Percentiles rank a stretch among this genome's conserved stretches.
phyloP scores from a whole-genome alignment of 345 rosid genomes.

The Eucalyptus cloeziana region DNA sequence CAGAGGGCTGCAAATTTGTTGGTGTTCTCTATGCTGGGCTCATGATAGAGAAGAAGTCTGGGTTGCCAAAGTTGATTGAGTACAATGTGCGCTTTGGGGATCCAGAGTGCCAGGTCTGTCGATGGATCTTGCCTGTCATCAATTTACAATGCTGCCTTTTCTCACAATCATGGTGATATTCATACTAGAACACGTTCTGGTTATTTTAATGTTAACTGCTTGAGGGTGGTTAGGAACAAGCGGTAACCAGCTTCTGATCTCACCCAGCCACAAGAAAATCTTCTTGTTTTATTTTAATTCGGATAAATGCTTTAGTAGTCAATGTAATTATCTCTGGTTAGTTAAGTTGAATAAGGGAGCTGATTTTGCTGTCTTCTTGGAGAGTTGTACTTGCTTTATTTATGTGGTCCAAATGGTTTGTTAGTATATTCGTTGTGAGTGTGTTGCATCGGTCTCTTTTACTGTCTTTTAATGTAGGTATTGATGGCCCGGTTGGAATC shows the following conservation, averaged over 20 bases:
- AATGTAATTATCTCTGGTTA: background rate
- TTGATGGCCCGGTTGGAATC: slow-evolving; percentile 81
- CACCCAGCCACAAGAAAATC: background rate
- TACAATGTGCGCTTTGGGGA: slow-evolving; percentile 97
- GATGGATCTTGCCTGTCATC: background rate
- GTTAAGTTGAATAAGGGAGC: background rate
- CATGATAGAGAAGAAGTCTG: slow-evolving; percentile 87
- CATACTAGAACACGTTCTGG: background rate
- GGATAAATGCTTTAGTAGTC: background rate
- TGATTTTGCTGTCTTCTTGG: background rate
- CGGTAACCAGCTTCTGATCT: background rate
- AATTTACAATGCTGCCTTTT: background rate
- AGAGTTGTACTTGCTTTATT: background rate
- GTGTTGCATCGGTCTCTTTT: background rate
- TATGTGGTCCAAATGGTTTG: background rate
- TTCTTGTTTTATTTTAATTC: background rate
- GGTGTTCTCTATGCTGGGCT: slow-evolving; percentile 92
- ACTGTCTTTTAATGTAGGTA: slow-evolving; percentile 23
- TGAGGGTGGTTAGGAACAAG: background rate
- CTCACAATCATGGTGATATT: background rate
- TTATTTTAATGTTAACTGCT: background rate
- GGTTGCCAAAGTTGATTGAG: slow-evolving; percentile 89
- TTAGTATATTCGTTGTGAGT: background rate
- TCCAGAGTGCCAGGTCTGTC: slow-evolving; percentile 87
- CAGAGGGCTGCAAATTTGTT: slow-evolving; percentile 83